A percentile compares a stretch with the other conserved stretches of the same genome.
Evolutionary conservation across 1,284 basidiomycete species (phyloP).

Genomic region (Puccinia coronata): DNA sequence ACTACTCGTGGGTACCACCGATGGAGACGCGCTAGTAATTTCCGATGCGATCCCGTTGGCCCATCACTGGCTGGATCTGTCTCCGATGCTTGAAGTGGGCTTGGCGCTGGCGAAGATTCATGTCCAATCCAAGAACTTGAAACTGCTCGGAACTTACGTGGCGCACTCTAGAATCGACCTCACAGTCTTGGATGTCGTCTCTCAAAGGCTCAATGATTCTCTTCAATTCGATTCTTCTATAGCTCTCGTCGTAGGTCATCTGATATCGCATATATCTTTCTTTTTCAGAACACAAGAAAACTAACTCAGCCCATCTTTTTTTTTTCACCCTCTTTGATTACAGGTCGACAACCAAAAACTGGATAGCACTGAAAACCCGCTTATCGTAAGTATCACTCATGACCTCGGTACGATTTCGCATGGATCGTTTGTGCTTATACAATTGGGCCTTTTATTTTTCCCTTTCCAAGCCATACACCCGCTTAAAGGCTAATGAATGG

Average conservation of each 20-base stretch:
- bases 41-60: constrained; percentile 37
- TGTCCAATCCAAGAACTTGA: constrained; percentile 18
- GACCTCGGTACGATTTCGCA: no score
- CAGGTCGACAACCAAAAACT: constrained; percentile 41
- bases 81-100: constrained; percentile 40
- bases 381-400: constrained; percentile 33
- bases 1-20: constrained; percentile 11
- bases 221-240: constrained; percentile 24
- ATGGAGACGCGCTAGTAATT: constrained; percentile 10
- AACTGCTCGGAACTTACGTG: constrained; percentile 31
- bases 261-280: neutral
- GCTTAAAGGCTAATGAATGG: constrained; percentile 9
- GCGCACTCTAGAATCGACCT: constrained; percentile 28
- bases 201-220: constrained; percentile 25
- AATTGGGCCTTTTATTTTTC: no score
- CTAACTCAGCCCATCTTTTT: neutral
- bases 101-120: constrained; percentile 29
- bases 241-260: constrained; percentile 36
- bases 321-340: neutral
- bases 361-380: constrained; percentile 21
- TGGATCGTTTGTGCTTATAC: no score
- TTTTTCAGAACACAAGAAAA: neutral
- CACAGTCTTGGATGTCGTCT: constrained; percentile 27
- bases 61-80: constrained; percentile 37
- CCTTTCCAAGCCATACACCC: constrained; percentile 7